phyloP scores from a whole-genome alignment of 495 filamentous ascomycete genomes.

The Xylaria telfairii region DNA sequence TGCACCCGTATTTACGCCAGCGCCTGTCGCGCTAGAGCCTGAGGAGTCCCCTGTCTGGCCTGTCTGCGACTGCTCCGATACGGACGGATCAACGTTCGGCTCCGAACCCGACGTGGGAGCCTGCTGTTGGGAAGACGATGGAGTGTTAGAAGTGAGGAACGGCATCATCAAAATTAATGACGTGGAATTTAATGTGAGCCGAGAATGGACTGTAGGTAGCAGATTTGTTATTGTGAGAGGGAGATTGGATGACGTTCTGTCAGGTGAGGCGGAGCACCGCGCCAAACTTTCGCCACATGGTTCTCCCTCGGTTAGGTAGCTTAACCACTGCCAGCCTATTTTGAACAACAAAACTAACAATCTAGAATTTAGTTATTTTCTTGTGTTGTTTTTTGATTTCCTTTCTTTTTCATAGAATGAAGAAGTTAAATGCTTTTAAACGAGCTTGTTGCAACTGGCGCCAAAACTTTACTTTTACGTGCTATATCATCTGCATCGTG shows the following conservation, averaged over 20 bases:
- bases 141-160: background rate
- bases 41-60: conserved; percentile 8
- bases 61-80: conserved; percentile 12
- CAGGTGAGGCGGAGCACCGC: background rate
- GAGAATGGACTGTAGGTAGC: background rate
- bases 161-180: background rate
- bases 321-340: background rate
- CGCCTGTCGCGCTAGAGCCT: conserved; percentile 35
- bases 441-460: background rate
- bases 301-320: background rate
- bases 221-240: background rate
- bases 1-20: conserved; percentile 48
- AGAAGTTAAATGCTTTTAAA: background rate
- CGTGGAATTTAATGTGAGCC: background rate
- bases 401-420: background rate
- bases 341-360: background rate
- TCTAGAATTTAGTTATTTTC: background rate
- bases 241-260: background rate
- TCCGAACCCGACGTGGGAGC: conserved; percentile 5
- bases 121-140: background rate
- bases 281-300: conserved; percentile 7
- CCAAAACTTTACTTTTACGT: background rate
- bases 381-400: background rate
- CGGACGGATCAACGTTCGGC: conserved; percentile 7
- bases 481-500: background rate